A percentile compares a stretch with the other conserved stretches of the same genome.
These are phyloP conservation scores for Dimocarpus longan DNA, from an alignment of 345 rosid species.

Conservation along the genomic window DNA sequence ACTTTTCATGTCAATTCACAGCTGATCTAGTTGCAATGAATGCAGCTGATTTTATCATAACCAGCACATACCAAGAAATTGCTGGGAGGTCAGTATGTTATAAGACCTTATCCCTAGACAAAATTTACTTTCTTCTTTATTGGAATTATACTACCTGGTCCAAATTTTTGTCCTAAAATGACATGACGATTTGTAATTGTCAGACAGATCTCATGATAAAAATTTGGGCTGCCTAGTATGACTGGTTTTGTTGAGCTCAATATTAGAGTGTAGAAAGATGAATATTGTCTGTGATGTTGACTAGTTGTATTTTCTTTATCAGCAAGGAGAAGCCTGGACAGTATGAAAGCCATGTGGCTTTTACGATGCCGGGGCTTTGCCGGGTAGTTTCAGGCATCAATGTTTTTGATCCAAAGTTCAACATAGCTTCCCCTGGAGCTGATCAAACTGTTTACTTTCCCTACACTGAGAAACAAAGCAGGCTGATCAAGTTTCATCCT, in stretches of 20 bases:
- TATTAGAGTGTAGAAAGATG: no score
- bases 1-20: constrained; percentile 92
- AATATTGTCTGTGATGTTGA: neutral
- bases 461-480: constrained; percentile 50
- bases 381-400: constrained; percentile 89
- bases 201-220: no score
- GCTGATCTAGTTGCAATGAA: constrained; percentile 92
- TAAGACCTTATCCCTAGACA: neutral
- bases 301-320: constrained; percentile 19
- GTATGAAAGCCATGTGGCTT: constrained; percentile 81
- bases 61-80: constrained; percentile 95
- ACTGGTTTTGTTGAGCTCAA: no score
- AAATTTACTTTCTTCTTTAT: no score
- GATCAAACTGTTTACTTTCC: constrained; percentile 96
- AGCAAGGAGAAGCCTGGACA: constrained; percentile 86
- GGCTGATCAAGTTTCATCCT: constrained; percentile 63
- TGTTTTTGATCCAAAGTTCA: constrained; percentile 92
- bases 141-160: neutral
- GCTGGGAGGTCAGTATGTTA: constrained; percentile 75
- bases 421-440: constrained; percentile 93
- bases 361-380: constrained; percentile 90
- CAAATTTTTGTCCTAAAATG: neutral
- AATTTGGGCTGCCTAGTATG: no score
- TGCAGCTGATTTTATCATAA: constrained; percentile 76
- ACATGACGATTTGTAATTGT: no score